These are phyloP conservation scores for Xylaria curta DNA, from an alignment of 495 filamentous ascomycete species.

Conservation along the genomic window DNA sequence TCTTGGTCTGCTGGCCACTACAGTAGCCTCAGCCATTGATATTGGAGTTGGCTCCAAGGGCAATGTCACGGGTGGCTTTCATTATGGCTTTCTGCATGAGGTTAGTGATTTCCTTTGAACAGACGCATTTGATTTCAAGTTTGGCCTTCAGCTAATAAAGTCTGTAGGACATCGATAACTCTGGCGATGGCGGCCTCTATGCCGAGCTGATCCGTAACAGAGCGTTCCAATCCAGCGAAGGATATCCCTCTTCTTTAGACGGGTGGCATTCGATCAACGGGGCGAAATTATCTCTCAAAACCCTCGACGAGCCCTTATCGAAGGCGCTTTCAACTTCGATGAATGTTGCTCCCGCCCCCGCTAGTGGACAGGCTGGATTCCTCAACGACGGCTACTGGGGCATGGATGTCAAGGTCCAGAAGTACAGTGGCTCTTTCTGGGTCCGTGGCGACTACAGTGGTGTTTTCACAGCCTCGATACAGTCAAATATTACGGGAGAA, in stretches of 20 bases:
- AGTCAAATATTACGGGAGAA: slow-evolving; percentile 53
- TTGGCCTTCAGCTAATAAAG: background rate
- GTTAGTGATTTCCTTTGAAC: slow-evolving; percentile 20
- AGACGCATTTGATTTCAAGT: background rate
- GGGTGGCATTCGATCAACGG: slow-evolving; percentile 62
- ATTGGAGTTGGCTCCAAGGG: slow-evolving; percentile 43
- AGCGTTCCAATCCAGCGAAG: slow-evolving; percentile 61
- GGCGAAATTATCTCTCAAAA: slow-evolving; percentile 57
- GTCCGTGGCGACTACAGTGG: slow-evolving; percentile 54
- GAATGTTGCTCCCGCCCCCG: slow-evolving; percentile 52
- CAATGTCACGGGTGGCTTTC: slow-evolving; percentile 43
- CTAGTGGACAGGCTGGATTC: slow-evolving; percentile 56
- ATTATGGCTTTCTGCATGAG: slow-evolving; percentile 53
- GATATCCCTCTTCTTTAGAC: slow-evolving; percentile 51
- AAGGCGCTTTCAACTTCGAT: slow-evolving; percentile 64
- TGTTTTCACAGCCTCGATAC: slow-evolving; percentile 52
- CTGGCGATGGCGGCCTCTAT: slow-evolving; percentile 78
- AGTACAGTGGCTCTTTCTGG: slow-evolving; percentile 64
- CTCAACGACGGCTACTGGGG: slow-evolving; percentile 68
- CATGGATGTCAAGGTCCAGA: slow-evolving; percentile 60
- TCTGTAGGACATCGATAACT: slow-evolving; percentile 71
- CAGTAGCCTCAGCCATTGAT: slow-evolving; percentile 34
- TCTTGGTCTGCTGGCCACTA: slow-evolving; percentile 25
- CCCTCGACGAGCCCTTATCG: slow-evolving; percentile 55
- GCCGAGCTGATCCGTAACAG: slow-evolving; percentile 76